phyloP scores from a whole-genome alignment of 176 grass and related monocot species.

The Phyllostachys edulis region DNA sequence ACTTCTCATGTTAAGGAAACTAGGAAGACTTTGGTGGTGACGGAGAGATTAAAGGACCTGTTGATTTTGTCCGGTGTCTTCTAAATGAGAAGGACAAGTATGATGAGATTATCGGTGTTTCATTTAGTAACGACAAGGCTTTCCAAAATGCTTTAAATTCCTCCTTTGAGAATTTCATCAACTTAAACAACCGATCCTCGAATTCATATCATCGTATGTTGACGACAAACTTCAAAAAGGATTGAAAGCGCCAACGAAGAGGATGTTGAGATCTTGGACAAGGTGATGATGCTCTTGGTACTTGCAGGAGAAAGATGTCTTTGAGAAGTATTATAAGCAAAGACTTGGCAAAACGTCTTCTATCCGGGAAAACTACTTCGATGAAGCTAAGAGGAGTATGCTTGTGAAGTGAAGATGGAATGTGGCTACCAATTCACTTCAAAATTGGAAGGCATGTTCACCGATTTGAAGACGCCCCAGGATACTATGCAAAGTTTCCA shows the following conservation, averaged over 20 bases:
- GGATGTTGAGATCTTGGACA: constrained; percentile 61
- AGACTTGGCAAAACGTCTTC: constrained; percentile 55
- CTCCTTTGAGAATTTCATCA: constrained; percentile 69
- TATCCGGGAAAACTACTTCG: constrained; percentile 11
- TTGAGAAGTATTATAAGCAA: constrained; percentile 71
- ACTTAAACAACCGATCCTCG: constrained; percentile 63
- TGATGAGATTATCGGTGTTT: constrained; percentile 46
- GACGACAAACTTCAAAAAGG: constrained; percentile 71
- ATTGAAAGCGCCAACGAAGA: constrained; percentile 53
- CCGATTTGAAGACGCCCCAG: constrained; percentile 13
- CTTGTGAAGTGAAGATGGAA: constrained; percentile 22
- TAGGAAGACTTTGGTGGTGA: not conserved
- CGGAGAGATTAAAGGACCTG: constrained; percentile 24
- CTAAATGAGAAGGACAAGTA: constrained; percentile 65
- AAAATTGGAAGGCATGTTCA: constrained; percentile 28
- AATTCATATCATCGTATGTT: constrained; percentile 66
- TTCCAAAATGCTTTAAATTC: constrained; percentile 63
- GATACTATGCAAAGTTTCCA: not conserved
- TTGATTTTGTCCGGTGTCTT: constrained; percentile 26
- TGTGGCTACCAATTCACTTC: constrained; percentile 25
- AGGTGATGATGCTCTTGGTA: constrained; percentile 67
- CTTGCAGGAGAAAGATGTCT: constrained; percentile 68
- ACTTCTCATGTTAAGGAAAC: constrained; percentile 9
- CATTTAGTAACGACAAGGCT: constrained; percentile 65
- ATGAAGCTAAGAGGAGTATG: constrained; percentile 32